phyloP scores from a whole-genome alignment of 257 asterid genomes.

The Gentiana macrophylla region DNA sequence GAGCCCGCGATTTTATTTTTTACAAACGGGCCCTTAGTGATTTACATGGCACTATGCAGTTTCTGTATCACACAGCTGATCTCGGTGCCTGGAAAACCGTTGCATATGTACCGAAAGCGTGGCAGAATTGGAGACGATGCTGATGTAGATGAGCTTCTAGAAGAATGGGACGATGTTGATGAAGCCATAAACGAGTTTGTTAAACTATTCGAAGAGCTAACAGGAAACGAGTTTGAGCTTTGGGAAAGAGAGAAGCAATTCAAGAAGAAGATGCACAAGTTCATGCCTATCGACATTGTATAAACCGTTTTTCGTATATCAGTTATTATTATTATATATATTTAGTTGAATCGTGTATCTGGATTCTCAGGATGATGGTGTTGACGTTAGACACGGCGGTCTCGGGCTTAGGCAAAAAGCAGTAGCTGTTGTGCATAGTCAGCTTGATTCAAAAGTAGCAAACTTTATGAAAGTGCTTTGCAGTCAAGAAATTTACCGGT shows the following conservation, averaged over 20 bases:
- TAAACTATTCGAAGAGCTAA: conserved; percentile 40
- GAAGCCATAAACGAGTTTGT: conserved; percentile 48
- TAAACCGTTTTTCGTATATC: not conserved
- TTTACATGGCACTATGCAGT: conserved; percentile 18
- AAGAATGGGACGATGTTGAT: conserved; percentile 40
- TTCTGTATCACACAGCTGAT: conserved; percentile 57
- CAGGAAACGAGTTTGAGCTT: conserved; percentile 56
- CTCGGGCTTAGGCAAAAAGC: conserved; percentile 70
- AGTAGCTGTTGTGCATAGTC: conserved; percentile 53
- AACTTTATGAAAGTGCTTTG: conserved; percentile 65
- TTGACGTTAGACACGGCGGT: conserved; percentile 80
- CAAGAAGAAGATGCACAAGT: conserved; percentile 37
- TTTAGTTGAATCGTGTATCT: not conserved
- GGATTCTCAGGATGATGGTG: conserved; percentile 57
- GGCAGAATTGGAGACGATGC: conserved; percentile 48
- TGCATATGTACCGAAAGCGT: conserved; percentile 59
- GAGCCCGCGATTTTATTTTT: not conserved
- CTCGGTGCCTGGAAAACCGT: conserved; percentile 35
- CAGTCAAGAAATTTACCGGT: conserved; percentile 82
- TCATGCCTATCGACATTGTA: conserved; percentile 69
- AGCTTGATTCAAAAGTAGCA: conserved; percentile 70
- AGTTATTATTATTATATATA: too few species aligned
- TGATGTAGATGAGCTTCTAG: conserved; percentile 39
- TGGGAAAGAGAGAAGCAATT: conserved; percentile 74
- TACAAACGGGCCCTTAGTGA: not conserved